A percentile compares a stretch with the other conserved stretches of the same genome.
phyloP scores from a whole-genome alignment of 225 moss, liverwort and hornwort species.

The Polytrichum commune region DNA sequence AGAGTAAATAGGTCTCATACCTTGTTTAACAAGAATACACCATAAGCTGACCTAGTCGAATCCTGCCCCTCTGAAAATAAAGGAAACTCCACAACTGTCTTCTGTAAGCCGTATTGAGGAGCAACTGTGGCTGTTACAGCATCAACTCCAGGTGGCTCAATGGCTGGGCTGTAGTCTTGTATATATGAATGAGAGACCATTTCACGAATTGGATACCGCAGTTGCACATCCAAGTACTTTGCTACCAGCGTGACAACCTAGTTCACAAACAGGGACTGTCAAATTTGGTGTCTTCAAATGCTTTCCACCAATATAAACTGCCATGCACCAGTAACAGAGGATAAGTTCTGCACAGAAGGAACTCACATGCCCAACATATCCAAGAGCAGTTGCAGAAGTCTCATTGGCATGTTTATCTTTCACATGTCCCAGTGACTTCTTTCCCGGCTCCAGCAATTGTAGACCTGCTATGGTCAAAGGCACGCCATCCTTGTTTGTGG shows the following conservation, averaged over 20 bases:
- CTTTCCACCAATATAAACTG: too few species aligned
- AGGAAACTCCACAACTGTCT: constrained; percentile 78
- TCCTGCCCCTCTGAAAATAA: constrained; percentile 98
- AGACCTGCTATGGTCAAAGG: constrained; percentile 81
- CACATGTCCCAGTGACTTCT: constrained; percentile 59
- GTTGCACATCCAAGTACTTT: constrained; percentile 76
- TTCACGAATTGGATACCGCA: constrained; percentile 86
- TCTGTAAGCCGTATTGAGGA: constrained; percentile 35
- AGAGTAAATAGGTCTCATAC: constrained; percentile 24
- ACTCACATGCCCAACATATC: constrained; percentile 95
- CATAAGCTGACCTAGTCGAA: constrained; percentile 90
- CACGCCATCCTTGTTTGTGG: constrained; percentile 43
- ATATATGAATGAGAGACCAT: constrained; percentile 93
- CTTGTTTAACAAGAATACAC: constrained; percentile 96
- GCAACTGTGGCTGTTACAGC: constrained; percentile 48
- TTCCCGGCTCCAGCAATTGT: constrained; percentile 67
- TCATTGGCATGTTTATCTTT: constrained; percentile 74
- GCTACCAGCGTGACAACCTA: constrained; percentile 88
- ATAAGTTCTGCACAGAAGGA: not conserved
- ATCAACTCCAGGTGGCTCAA: constrained; percentile 68
- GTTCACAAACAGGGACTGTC: constrained; percentile 4
- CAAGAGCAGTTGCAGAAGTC: constrained; percentile 87
- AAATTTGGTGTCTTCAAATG: too few species aligned
- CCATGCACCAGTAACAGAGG: not conserved
- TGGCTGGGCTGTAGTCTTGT: constrained; percentile 83